Evolutionary conservation across 2,329 filamentous ascomycete genomes (phyloP).

Genomic region (Fusarium sp.): DNA sequence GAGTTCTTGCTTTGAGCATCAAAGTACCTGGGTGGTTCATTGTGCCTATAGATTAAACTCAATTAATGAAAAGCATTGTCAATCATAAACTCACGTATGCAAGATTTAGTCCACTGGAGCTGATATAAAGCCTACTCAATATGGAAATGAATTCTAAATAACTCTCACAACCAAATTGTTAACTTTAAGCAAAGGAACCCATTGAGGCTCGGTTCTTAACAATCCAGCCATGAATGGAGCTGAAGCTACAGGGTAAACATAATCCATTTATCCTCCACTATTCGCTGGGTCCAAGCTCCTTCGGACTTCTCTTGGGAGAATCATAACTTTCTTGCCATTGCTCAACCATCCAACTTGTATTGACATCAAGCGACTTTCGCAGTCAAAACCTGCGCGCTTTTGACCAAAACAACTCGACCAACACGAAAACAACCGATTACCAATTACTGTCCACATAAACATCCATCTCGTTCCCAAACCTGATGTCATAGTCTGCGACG

Average conservation of each 20-base stretch:
- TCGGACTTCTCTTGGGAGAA: slow-evolving; percentile 7
- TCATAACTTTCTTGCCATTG: slow-evolving; percentile 1
- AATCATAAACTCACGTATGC: not conserved
- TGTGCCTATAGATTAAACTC: not conserved
- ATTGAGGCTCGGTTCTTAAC: not conserved
- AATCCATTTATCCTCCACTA: not conserved
- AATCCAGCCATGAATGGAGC: not conserved
- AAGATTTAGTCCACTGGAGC: not conserved
- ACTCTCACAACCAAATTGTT: not conserved
- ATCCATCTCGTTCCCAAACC: not conserved
- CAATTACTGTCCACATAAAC: not conserved
- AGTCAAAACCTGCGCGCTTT: not conserved
- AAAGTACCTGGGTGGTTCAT: not conserved
- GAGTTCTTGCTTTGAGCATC: not conserved
- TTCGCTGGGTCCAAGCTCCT: slow-evolving; percentile 28
- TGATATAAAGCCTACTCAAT: not conserved
- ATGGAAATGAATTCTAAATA: not conserved
- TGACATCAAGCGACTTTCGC: not conserved
- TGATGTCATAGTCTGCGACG: slow-evolving; percentile 31
- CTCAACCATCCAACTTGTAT: not conserved
- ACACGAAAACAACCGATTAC: not conserved
- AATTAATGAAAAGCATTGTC: not conserved
- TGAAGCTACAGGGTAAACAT: slow-evolving; percentile 18
- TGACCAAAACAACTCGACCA: no score
- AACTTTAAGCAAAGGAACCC: not conserved